phyloP scores from a whole-genome alignment of 176 grass and related monocot species.

The Oryza brachyantha region DNA sequence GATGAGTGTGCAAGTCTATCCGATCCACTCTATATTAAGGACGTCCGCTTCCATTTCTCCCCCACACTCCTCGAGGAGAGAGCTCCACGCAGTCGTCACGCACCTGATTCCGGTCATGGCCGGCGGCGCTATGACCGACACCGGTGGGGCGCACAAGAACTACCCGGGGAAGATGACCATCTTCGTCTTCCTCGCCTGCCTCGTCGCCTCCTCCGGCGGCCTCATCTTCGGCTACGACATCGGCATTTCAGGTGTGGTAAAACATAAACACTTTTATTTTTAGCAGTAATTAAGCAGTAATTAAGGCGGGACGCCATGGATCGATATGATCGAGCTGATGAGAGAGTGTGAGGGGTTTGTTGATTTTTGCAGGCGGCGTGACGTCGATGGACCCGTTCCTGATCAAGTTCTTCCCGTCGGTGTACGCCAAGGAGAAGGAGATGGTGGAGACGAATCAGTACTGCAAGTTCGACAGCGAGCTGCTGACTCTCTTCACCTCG shows the following conservation, averaged over 20 bases:
- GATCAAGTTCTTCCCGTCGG: constrained; percentile 39
- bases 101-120: too few relatives aligned
- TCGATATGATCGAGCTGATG: too few relatives aligned
- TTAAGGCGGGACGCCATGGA: too few relatives aligned
- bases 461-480: constrained; percentile 79
- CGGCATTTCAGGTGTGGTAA: constrained; percentile 30
- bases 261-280: too few relatives aligned
- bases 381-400: constrained; percentile 47
- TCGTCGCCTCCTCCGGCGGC: constrained; percentile 46
- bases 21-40: too few relatives aligned
- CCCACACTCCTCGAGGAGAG: too few relatives aligned
- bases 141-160: background rate
- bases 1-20: too few relatives aligned
- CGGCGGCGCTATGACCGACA: background rate
- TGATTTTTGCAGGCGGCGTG: constrained; percentile 27
- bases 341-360: too few relatives aligned
- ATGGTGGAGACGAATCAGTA: constrained; percentile 51
- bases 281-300: too few relatives aligned
- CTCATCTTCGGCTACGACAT: constrained; percentile 58
- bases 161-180: constrained; percentile 43
- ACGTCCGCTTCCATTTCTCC: too few relatives aligned
- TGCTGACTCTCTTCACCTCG: constrained; percentile 77
- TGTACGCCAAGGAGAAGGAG: constrained; percentile 46
- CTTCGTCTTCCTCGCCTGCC: constrained; percentile 46
- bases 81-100: too few relatives aligned